A percentile compares a stretch with the other conserved stretches of the same genome.
Evolutionary conservation across 2,329 filamentous ascomycete species (phyloP).

Genomic region (Phialophora chinensis): DNA sequence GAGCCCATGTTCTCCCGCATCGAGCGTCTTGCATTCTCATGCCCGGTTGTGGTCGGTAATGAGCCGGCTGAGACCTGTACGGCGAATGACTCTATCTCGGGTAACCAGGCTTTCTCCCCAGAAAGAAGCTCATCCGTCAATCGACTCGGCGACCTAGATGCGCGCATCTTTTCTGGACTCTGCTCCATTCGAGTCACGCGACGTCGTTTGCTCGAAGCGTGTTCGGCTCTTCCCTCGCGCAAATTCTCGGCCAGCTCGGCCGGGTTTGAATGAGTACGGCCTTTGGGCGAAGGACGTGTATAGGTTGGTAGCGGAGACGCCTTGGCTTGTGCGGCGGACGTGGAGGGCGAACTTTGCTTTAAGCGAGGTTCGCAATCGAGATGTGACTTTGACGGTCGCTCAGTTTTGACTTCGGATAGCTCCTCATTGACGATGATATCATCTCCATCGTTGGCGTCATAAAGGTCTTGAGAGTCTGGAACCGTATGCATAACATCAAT

Average conservation of each 20-base stretch:
- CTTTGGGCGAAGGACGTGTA: not conserved
- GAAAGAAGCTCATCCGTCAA: slow-evolving; percentile 11
- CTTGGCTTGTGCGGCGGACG: not conserved
- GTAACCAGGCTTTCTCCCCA: not conserved
- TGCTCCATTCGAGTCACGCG: not conserved
- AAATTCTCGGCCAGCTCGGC: not conserved
- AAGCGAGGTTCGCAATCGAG: too few relatives aligned
- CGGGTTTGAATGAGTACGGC: not conserved
- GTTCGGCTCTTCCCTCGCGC: not conserved
- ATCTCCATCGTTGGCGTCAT: not conserved
- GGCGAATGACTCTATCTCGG: not conserved
- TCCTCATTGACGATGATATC: not conserved
- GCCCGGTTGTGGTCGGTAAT: too few relatives aligned
- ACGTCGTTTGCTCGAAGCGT: not conserved
- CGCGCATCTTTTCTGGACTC: not conserved
- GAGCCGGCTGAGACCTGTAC: not conserved
- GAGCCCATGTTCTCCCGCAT: not conserved
- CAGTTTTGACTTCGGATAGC: not conserved
- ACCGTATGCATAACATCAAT: not conserved
- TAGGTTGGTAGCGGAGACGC: not conserved
- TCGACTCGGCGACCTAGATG: slow-evolving; percentile 8
- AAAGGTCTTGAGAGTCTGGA: not conserved
- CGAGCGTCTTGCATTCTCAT: not conserved
- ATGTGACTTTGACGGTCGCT: not conserved
- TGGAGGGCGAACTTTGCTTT: not conserved